Percentiles rank a stretch among this genome's conserved stretches.
These are phyloP conservation scores for Ustilago loliicola DNA, from an alignment of 1,284 basidiomycete genomes.

Conservation along the genomic window DNA sequence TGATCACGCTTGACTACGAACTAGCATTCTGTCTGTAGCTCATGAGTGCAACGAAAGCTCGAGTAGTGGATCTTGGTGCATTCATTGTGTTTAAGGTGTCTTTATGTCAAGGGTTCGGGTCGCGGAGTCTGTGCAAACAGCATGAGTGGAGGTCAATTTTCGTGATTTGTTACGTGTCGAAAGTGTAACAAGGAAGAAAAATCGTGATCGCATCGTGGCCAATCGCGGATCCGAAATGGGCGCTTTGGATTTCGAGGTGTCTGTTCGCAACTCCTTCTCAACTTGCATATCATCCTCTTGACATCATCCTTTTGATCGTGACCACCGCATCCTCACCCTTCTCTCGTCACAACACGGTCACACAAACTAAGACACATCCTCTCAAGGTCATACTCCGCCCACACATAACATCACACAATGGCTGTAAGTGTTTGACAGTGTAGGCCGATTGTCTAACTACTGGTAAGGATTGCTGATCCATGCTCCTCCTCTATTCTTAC, in stretches of 20 bases:
- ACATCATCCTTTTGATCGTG: conserved; percentile 5
- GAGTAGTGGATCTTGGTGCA: background rate
- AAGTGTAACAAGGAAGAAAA: conserved; percentile 1
- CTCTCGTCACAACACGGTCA: background rate
- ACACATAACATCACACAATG: conserved; percentile 22
- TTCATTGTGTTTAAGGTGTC: background rate
- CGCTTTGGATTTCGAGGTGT: conserved; percentile 27
- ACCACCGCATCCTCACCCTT: conserved; percentile 4
- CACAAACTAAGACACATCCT: background rate
- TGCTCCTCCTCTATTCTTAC: background rate
- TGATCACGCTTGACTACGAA: background rate
- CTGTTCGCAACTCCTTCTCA: background rate
- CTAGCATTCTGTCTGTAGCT: no score
- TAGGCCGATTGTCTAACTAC: no score
- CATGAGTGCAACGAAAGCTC: background rate
- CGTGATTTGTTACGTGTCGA: background rate
- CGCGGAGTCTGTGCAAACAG: background rate
- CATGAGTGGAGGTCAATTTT: background rate
- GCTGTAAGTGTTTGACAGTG: conserved; percentile 29
- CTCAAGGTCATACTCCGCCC: background rate
- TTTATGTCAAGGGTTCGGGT: background rate
- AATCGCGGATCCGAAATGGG: conserved; percentile 38
- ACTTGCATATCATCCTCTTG: conserved; percentile 1
- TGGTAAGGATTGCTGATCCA: conserved; percentile 5
- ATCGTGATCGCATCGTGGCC: conserved; percentile 32